These are phyloP conservation scores for Acer campestre DNA, from an alignment of 345 rosid genomes.

Conservation along the genomic window DNA sequence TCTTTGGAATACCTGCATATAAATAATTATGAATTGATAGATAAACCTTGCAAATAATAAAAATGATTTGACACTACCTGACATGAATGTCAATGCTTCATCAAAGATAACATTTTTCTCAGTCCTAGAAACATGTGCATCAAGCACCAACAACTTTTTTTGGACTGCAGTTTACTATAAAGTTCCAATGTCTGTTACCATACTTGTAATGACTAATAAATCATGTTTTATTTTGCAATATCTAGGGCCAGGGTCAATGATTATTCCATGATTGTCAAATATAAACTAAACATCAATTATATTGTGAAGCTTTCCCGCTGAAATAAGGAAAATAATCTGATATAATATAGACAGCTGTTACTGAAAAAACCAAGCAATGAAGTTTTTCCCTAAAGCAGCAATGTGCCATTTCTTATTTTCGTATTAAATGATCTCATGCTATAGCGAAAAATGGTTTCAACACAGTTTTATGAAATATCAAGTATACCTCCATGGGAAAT, in stretches of 20 bases:
- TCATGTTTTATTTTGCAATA: background rate
- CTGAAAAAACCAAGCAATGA: no score
- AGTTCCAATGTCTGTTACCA: background rate
- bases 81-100: constrained; percentile 1
- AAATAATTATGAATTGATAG: background rate
- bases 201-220: no score
- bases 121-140: no score
- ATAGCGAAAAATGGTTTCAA: background rate
- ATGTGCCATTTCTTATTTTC: no score
- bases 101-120: background rate
- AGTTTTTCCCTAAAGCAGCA: no score
- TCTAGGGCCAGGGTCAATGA: background rate
- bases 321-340: background rate
- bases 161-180: background rate
- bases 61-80: background rate
- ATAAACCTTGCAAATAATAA: background rate
- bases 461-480: constrained; percentile 5
- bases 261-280: background rate
- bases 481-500: constrained; percentile 79
- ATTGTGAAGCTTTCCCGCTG: background rate
- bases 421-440: background rate
- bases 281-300: background rate
- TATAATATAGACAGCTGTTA: background rate
- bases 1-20: constrained; percentile 87
- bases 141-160: background rate